phyloP scores from a whole-genome alignment of 1,284 basidiomycete species.

The Marasmius sp. region DNA sequence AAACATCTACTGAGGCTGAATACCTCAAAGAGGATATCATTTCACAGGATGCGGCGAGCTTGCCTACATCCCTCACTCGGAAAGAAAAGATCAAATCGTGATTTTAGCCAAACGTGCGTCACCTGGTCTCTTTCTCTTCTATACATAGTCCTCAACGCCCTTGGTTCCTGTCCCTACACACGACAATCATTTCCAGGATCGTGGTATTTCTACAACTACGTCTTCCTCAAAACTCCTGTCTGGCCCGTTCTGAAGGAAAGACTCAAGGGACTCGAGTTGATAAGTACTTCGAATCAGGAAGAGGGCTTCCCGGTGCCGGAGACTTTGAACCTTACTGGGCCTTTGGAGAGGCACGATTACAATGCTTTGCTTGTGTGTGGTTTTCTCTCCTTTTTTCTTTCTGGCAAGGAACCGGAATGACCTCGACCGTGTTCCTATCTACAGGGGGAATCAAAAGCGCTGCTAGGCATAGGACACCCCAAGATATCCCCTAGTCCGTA shows the following conservation, averaged over 20 bases:
- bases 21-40: slow-evolving; percentile 4
- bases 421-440: neutral
- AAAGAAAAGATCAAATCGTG: slow-evolving; percentile 7
- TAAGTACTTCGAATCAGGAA: neutral
- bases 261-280: neutral
- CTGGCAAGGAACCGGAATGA: neutral
- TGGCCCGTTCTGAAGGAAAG: slow-evolving; percentile 2
- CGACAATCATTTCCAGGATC: neutral
- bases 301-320: slow-evolving; percentile 4
- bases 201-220: slow-evolving; percentile 2
- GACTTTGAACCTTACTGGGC: neutral
- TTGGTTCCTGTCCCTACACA: neutral
- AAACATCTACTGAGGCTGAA: neutral
- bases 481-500: slow-evolving; percentile 4
- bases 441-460: slow-evolving; percentile 5
- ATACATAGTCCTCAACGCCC: neutral
- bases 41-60: slow-evolving; percentile 7
- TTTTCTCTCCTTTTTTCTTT: neutral
- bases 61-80: slow-evolving; percentile 1
- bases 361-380: slow-evolving; percentile 2
- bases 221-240: neutral
- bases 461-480: slow-evolving; percentile 1
- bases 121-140: no score
- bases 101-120: slow-evolving; percentile 8
- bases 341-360: slow-evolving; percentile 3